Base-by-base conservation (phyloP, 805 yeast species). In the Osmozyma mogii region DNA sequence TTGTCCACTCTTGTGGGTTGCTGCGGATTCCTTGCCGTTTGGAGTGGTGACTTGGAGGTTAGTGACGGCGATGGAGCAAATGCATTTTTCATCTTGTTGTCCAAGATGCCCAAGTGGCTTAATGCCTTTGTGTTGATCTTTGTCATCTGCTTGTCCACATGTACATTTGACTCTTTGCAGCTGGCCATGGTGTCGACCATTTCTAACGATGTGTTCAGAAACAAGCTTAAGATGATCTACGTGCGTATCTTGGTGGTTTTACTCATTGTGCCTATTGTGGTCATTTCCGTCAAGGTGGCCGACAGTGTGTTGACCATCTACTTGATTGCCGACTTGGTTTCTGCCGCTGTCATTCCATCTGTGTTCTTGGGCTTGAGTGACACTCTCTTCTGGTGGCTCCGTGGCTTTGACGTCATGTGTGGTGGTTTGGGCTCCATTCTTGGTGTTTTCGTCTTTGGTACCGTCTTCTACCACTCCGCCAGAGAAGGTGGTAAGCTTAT, bases 161-260 rank as follows among this genome's bases (percentile, higher is more conserved):
- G 95, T 50, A 82, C 95, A 0, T 75, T 87, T 54, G 96, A 85
- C 52, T 80, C 94, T 2, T 63, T 84, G 44, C 95, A 85, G 52
- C 79, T 92, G 28, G 95, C 94, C 6, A 68, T 84, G 68, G 83
- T 84, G 1, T 84, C 96, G 6, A 75, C 94, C 1, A 74, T 88
- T 31, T 85, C 96, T 17, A 88, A 88, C 47, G 96, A 88, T 55
- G 46, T 87, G 17, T 87, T 87, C 66, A 70, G 96, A 50, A 89
- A 88, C 63, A 81, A 72, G 48, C 65, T 84, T 31, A 69, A 75
- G 19, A 59, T 81, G 37, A 43, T 74, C 22, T 85, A 72, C 53
- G 76, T 78, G 24, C 75, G 97, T 48, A 59, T 59, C 13, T 56
- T 84, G 38, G 95, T 85, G 18, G 67, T 82, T 14, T 30, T 82